Conservation (phyloP, 148 eudicot species). For the Rhododendron kiyosumense region DNA sequence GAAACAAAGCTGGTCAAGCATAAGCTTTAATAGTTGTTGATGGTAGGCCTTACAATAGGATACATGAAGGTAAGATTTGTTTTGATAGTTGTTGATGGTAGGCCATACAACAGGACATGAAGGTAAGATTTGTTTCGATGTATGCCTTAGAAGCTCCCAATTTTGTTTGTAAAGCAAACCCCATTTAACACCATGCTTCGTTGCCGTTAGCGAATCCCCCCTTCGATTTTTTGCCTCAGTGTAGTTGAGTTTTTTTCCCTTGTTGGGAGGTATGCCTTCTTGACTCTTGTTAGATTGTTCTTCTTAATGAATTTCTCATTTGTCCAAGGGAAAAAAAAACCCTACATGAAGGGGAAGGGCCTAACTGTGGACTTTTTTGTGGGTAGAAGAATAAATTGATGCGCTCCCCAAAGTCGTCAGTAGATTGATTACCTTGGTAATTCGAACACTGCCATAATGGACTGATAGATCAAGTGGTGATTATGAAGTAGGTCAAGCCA, state of each 20-base stretch:
- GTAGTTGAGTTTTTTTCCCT: background rate
- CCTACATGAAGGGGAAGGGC: background rate
- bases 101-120: background rate
- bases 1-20: background rate
- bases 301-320: background rate
- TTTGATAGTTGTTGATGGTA: background rate
- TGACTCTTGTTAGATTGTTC: background rate
- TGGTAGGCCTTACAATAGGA: background rate
- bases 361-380: background rate
- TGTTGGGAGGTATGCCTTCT: background rate
- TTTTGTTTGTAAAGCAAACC: background rate
- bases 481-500: background rate
- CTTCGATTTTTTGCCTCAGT: background rate
- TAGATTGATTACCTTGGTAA: slow-evolving; percentile 44
- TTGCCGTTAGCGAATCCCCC: background rate
- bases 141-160: no score
- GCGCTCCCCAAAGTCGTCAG: slow-evolving; percentile 32
- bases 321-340: no score
- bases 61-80: background rate
- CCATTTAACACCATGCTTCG: background rate
- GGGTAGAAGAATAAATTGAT: background rate
- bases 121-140: background rate
- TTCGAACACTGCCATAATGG: background rate
- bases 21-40: background rate
- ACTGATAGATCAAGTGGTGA: background rate